phyloP scores from a whole-genome alignment of 2,329 filamentous ascomycete species.

The Neonectria neomacrospora region DNA sequence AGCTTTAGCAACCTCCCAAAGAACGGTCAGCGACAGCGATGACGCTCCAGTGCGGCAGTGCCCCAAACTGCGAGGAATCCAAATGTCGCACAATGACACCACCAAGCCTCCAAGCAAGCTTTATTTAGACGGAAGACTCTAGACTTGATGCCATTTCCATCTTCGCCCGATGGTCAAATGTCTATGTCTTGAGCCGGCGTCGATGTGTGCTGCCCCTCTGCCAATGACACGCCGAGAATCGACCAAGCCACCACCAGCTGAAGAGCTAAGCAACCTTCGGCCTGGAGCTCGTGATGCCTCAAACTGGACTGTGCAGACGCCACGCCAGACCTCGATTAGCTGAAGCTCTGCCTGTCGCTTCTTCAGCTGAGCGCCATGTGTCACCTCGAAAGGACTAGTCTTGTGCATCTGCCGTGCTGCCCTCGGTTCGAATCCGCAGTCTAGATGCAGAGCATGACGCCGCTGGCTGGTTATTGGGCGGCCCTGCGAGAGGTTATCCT shows the following conservation, averaged over 20 bases:
- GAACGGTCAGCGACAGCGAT: neutral
- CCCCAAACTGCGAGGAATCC: neutral
- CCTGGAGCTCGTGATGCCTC: constrained; percentile 11
- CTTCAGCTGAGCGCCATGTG: constrained; percentile 10
- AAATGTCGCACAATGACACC: neutral
- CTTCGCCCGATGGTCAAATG: neutral
- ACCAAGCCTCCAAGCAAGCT: neutral
- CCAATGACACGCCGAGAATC: neutral
- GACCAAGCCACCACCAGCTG: constrained; percentile 15
- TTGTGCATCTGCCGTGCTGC: constrained; percentile 16
- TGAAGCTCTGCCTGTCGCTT: neutral
- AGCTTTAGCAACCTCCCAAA: neutral
- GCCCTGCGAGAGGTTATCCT: constrained; percentile 3
- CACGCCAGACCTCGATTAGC: neutral
- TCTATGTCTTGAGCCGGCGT: neutral
- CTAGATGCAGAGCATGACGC: constrained; percentile 1
- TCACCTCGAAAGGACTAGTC: neutral
- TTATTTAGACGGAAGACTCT: neutral
- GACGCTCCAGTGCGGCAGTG: no score
- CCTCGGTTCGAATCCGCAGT: neutral
- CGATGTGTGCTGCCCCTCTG: neutral
- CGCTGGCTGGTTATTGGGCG: constrained; percentile 4
- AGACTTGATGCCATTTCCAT: neutral
- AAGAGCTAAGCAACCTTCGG: neutral
- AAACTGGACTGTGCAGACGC: neutral